Conservation (phyloP, 1,284 basidiomycete genomes). For the Rhodotorula sp. region DNA sequence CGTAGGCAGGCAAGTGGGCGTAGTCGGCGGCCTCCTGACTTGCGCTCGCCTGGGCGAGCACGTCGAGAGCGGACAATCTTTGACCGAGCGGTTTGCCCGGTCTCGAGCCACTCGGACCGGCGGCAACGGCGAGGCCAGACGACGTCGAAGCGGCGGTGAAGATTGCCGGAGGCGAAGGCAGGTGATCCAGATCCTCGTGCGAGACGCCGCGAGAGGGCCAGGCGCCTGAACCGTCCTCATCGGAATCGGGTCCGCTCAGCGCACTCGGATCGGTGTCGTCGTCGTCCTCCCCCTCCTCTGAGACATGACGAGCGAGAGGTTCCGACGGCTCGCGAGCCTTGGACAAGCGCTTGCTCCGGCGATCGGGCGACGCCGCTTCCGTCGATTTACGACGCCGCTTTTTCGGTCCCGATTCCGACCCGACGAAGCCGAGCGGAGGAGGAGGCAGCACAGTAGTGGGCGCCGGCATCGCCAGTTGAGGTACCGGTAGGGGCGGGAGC, state of each 20-base stretch:
- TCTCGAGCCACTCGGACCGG: neutral
- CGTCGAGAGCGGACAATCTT: conserved; percentile 35
- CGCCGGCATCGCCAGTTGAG: neutral
- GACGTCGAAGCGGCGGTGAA: neutral
- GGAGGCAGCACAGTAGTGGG: neutral
- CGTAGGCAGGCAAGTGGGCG: neutral
- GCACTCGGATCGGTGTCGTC: too few species aligned
- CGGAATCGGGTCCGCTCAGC: neutral
- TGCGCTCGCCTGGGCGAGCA: conserved; percentile 35
- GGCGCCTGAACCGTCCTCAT: neutral
- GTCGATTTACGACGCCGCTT: neutral
- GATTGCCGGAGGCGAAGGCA: conserved; percentile 4
- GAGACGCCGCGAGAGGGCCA: neutral
- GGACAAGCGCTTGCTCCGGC: neutral
- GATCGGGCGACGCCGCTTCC: neutral
- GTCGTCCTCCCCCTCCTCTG: neutral
- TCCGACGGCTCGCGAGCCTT: too few species aligned
- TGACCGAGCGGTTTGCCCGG: neutral
- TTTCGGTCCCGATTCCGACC: neutral
- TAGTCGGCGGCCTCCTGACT: conserved; percentile 1
- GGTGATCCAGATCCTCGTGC: conserved; percentile 6
- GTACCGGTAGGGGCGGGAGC: neutral
- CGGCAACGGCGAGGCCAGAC: neutral
- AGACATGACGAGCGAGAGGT: too few species aligned
- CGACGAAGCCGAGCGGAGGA: neutral